Base-by-base conservation (phyloP, 192 early-diverging fungal genomes). In the Phlyctochytrium planicorne region DNA sequence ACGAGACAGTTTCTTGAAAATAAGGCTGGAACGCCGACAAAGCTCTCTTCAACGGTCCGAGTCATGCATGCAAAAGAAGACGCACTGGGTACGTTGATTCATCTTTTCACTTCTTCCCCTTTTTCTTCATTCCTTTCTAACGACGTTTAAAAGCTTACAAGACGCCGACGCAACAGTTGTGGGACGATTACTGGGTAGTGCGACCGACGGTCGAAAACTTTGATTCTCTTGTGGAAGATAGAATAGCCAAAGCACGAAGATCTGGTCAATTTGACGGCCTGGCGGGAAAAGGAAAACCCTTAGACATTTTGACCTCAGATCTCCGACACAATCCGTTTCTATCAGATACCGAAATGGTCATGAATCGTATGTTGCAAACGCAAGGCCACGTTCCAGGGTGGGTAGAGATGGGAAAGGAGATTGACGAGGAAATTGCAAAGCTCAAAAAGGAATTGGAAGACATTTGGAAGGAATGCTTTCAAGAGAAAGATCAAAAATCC, bases 241-340 rank as follows among this genome's bases (percentile, higher is more conserved):
- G 62, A 25, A 80, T 80, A 24, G 72, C 73, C 32, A 34, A 40
- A 16, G 79, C 79, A 2, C 30, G 62, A 6, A 35, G 79, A 2
- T 16, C 37, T 3, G 79, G 79, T 34, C 55, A 72, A 52, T 78
- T 80, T 55, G 79, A 80, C 52, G 63, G 78, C 27, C 60, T 80
- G 1, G 23, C 17, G 14, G 79, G 79, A 3, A 17, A 63, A 0
- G 79, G 79, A 3, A 71, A 78, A 33, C 76, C 79, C 1, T 34
- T 80, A 30, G 63, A 66, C 34, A 47, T 47, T 20, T 53, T 75
- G 20, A 57, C 66, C 12, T 47, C 76, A 20, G 74, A 77, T n/a
- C 68, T 71, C 24, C 66, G 59, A 25, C 36, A 62, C 10, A 80
- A 80, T 67, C 73, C 77, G 0, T 75, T 73, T 52, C 53, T 78